Evolutionary conservation across 2,329 filamentous ascomycete species (phyloP).

Genomic region (Xylariaceae sp.): DNA sequence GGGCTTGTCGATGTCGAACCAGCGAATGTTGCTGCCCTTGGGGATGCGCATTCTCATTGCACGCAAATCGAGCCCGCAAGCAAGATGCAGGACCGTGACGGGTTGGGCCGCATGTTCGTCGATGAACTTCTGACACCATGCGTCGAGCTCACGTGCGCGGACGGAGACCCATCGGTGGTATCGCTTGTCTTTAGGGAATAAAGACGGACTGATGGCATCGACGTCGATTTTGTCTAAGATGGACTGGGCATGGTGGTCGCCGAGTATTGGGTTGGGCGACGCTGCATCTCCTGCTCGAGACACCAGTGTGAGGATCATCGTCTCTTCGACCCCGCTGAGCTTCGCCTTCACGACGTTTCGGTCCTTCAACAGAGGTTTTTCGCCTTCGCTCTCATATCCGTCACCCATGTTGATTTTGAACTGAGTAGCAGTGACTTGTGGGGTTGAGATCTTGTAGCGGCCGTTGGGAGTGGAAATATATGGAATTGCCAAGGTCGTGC

Average conservation of each 20-base stretch:
- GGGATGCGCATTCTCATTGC: constrained; percentile 14
- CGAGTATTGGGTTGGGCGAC: constrained; percentile 16
- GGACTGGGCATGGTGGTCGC: constrained; percentile 16
- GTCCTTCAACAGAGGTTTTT: not conserved
- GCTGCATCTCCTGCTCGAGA: constrained; percentile 17
- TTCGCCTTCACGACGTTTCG: constrained; percentile 11
- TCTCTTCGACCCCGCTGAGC: constrained; percentile 22
- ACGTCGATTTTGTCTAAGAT: constrained; percentile 22
- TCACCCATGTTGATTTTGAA: too few relatives aligned
- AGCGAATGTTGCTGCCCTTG: constrained; percentile 13
- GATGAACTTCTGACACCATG: constrained; percentile 23
- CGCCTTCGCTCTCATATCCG: not conserved
- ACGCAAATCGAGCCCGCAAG: constrained; percentile 25
- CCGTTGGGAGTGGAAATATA: too few relatives aligned
- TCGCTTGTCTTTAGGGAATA: constrained; percentile 14
- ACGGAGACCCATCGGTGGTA: constrained; percentile 19
- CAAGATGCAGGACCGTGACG: constrained; percentile 24
- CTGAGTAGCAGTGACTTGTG: too few relatives aligned
- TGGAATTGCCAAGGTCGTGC: too few relatives aligned
- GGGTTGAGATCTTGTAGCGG: too few relatives aligned
- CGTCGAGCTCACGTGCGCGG: constrained; percentile 20
- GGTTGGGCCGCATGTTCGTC: constrained; percentile 17
- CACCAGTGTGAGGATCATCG: constrained; percentile 18
- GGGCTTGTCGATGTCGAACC: constrained; percentile 26
- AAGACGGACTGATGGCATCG: constrained; percentile 13